These are phyloP conservation scores for Neoboletus magnificus DNA, from an alignment of 768 basidiomycete species.

Conservation along the genomic window DNA sequence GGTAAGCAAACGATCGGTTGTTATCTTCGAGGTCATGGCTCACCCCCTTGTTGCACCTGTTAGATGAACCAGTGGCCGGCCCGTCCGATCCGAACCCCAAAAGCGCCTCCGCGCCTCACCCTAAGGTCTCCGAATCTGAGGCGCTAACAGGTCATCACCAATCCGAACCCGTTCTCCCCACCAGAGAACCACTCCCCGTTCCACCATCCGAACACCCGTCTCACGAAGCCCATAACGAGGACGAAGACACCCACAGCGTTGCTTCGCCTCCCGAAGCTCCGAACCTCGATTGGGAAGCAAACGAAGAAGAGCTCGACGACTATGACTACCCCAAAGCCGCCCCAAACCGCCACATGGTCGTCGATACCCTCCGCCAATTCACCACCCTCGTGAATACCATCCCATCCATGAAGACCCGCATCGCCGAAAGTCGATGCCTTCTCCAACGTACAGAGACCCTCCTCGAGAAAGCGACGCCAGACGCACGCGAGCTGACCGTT, in stretches of 20 bases:
- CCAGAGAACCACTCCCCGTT: background rate
- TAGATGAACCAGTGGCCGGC: conserved; percentile 9
- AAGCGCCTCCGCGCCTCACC: background rate
- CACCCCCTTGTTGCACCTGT: background rate
- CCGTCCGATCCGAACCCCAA: background rate
- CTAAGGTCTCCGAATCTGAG: background rate
- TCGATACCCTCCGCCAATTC: conserved; percentile 28
- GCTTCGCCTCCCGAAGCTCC: background rate
- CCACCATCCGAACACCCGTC: background rate
- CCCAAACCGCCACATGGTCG: conserved; percentile 23
- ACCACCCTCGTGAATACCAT: conserved; percentile 22
- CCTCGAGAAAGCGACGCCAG: conserved; percentile 15
- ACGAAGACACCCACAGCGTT: background rate
- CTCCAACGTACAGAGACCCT: conserved; percentile 13
- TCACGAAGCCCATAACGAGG: background rate
- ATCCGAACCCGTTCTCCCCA: background rate
- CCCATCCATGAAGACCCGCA: conserved; percentile 17
- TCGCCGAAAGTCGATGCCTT: conserved; percentile 21
- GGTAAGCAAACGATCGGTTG: background rate
- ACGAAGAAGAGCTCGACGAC: conserved; percentile 1
- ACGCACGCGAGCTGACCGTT: conserved; percentile 17
- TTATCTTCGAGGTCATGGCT: background rate
- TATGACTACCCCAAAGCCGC: conserved; percentile 8
- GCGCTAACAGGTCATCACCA: background rate
- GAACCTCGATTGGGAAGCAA: background rate